Evolutionary conservation across 805 yeast species (phyloP).

Genomic region (Candida khao-thaluensis): DNA sequence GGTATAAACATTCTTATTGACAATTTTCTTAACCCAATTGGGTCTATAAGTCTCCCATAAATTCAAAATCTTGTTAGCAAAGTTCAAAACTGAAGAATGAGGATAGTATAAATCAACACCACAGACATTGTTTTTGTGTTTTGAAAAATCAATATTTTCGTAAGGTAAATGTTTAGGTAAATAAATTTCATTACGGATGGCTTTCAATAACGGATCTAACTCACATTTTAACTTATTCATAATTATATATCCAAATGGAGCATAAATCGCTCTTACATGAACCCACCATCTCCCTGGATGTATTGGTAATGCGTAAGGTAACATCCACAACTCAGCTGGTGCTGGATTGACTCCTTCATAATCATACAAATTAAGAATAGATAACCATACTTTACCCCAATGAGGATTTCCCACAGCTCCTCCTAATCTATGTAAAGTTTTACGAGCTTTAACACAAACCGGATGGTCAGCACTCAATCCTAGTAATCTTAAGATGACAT

Average conservation of each 20-base stretch:
- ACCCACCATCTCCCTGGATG: slow-evolving; percentile 99
- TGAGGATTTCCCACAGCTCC: slow-evolving; percentile 92
- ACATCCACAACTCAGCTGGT: slow-evolving; percentile 90
- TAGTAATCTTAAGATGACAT: slow-evolving; percentile 73
- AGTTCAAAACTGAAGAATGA: slow-evolving; percentile 66
- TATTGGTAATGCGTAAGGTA: slow-evolving; percentile 77
- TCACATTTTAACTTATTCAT: slow-evolving; percentile 55
- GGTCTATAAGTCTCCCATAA: slow-evolving; percentile 78
- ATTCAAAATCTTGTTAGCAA: slow-evolving; percentile 57
- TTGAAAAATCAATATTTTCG: slow-evolving; percentile 62
- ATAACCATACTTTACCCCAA: slow-evolving; percentile 96
- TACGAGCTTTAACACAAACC: slow-evolving; percentile 73
- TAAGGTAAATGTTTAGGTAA: slow-evolving; percentile 47
- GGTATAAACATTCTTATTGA: slow-evolving; percentile 55
- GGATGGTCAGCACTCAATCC: slow-evolving; percentile 77
- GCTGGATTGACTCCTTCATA: slow-evolving; percentile 99
- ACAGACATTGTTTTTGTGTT: slow-evolving; percentile 80
- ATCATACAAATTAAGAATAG: slow-evolving; percentile 73
- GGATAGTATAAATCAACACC: slow-evolving; percentile 94
- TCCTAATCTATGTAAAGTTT: slow-evolving; percentile 67
- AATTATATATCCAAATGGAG: slow-evolving; percentile 81
- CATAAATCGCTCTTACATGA: slow-evolving; percentile 88
- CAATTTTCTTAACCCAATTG: slow-evolving; percentile 55
- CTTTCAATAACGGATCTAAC: slow-evolving; percentile 59
- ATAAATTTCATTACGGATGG: slow-evolving; percentile 80